Conservation (phyloP, 768 basidiomycete genomes). For the Termitomyces bulborhizus region DNA sequence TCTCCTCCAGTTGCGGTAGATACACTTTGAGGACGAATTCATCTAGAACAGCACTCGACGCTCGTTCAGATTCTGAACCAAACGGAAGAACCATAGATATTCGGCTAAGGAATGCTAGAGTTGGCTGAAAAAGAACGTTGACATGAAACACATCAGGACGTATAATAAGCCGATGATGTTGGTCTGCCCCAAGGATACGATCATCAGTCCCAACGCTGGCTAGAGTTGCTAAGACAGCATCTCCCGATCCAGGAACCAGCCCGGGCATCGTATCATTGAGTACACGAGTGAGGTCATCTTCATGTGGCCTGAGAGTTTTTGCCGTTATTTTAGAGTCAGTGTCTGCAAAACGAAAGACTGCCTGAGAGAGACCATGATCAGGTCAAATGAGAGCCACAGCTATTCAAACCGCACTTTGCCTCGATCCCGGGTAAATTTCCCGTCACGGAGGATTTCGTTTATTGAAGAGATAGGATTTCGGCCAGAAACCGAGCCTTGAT, state of each 20-base stretch:
- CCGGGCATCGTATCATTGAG: constrained; percentile 93
- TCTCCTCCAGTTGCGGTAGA: constrained; percentile 92
- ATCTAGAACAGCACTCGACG: constrained; percentile 72
- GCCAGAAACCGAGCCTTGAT: constrained; percentile 68
- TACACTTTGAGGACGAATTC: constrained; percentile 93
- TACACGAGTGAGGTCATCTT: constrained; percentile 78
- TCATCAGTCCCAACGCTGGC: constrained; percentile 66
- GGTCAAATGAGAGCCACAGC: neutral
- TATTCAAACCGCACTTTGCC: constrained; percentile 48
- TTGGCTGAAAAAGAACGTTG: constrained; percentile 90
- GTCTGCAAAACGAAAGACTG: constrained; percentile 87
- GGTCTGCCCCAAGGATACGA: constrained; percentile 61
- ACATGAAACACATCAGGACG: constrained; percentile 94
- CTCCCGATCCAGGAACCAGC: constrained; percentile 70
- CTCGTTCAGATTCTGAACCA: constrained; percentile 57
- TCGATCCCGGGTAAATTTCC: constrained; percentile 72
- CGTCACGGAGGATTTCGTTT: constrained; percentile 87
- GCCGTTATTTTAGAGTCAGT: constrained; percentile 71
- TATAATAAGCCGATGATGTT: constrained; percentile 81
- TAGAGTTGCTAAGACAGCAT: constrained; percentile 54
- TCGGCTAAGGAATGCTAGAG: constrained; percentile 74
- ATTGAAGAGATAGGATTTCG: constrained; percentile 90
- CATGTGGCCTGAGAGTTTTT: constrained; percentile 66
- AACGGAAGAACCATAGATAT: constrained; percentile 68
- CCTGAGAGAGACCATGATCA: constrained; percentile 33